Base-by-base conservation (phyloP, 192 early-diverging fungal genomes). In the Coemansia sp. region DNA sequence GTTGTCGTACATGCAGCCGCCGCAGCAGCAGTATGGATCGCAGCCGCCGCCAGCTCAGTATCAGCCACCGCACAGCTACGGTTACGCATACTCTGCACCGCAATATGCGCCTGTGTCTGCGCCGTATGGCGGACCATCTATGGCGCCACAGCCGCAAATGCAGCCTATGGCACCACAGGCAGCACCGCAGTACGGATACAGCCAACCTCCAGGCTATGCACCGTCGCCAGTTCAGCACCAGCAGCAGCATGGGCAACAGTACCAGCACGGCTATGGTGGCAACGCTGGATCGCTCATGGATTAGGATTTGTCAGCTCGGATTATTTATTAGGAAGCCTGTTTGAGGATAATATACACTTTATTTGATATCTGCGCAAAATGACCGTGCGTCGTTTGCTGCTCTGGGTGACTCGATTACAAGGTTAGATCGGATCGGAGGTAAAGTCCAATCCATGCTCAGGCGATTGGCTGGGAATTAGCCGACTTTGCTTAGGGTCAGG, bases 211-310 rank as follows among this genome's bases (percentile, higher is more conserved):
- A 27, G 66, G 51, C 9, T 67, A 67, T 39, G 29, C 60, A 9
- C 66, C 39, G 21, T 35, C 45, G 22, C 54, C 54, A n/a, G 23
- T 23, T 5, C 67, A 62, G 58, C 57, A 43, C 21, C 61, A 37
- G 32, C 60, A 37, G 29, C 68, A 70, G 62, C 65, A 65, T n/a
- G 70, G 69, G 23, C 65, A 62, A 29, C 67, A 65, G 32, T 79
- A 73, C 45, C 72, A 68, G 45, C 77, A 80, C 58, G 77, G 77
- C 37, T 80, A 80, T 27, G 77, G 77, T 25, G 77, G 77, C 50
- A 80, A 75, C 56, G 58, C 65, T 19, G 66, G 64, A 3, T 70
- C 76, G 25, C 55, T 80, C 53, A 80, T 80, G 77, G 77, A 80
- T 56, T 80, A 64, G 50, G 29, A 5, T 32, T 32, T 32, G 32